phyloP scores from a whole-genome alignment of 2,329 filamentous ascomycete species.

The Sporothrix humicola region DNA sequence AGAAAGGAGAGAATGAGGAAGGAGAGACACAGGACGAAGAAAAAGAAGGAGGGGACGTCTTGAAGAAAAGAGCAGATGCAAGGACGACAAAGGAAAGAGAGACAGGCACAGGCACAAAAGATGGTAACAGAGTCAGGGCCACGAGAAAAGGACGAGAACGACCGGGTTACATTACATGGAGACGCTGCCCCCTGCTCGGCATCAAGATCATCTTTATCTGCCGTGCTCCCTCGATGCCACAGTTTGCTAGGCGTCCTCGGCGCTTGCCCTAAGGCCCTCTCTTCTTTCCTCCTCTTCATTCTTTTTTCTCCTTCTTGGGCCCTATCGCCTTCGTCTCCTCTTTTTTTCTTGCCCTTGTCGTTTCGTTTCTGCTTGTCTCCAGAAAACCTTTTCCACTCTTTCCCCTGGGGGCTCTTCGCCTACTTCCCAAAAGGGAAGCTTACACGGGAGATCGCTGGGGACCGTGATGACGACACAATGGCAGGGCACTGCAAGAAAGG shows the following conservation, averaged over 20 bases:
- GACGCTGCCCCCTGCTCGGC: conserved; percentile 9
- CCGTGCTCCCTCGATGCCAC: conserved; percentile 27
- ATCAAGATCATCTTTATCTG: conserved; percentile 25
- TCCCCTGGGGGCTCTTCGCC: not conserved
- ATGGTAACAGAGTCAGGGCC: not conserved
- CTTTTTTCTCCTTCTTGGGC: not conserved
- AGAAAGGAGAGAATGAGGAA: not conserved
- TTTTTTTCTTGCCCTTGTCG: conserved; percentile 8
- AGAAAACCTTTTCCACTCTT: not conserved
- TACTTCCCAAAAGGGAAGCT: conserved; percentile 14
- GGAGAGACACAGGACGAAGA: not conserved
- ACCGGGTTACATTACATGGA: conserved; percentile 24
- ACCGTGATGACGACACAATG: conserved; percentile 14
- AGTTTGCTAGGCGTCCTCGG: not conserved
- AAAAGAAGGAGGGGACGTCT: conserved; percentile 20
- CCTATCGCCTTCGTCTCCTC: not conserved
- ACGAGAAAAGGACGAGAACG: not conserved
- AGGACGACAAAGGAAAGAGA: not conserved
- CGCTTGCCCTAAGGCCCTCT: not conserved
- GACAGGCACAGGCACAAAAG: not conserved
- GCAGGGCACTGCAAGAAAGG: conserved; percentile 7
- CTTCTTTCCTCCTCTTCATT: not conserved
- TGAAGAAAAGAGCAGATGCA: conserved; percentile 16
- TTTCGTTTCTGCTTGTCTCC: not conserved
- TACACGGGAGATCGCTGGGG: conserved; percentile 25